phyloP scores from a whole-genome alignment of 164 flowering plant species.

The Akebia trifoliata region DNA sequence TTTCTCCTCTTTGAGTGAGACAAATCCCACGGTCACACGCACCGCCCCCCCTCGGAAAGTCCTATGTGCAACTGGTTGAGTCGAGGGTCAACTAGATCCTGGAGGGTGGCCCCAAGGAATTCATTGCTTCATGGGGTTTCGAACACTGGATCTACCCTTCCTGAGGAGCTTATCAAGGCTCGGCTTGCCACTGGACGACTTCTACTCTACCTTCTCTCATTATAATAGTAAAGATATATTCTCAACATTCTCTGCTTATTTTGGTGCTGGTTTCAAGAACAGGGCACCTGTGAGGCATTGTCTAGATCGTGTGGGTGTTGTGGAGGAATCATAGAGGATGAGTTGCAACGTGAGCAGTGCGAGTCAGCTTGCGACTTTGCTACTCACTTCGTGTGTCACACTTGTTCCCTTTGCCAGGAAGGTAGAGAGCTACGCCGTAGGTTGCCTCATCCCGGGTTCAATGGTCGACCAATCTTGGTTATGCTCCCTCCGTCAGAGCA shows the following conservation, averaged over 20 bases:
- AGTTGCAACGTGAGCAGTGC: conserved; percentile 61
- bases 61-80: no score
- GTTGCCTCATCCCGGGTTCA: conserved; percentile 81
- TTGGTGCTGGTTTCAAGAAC: conserved; percentile 19
- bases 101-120: no score
- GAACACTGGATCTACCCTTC: no score
- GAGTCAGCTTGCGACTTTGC: conserved; percentile 78
- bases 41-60: no score
- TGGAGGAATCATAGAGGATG: conserved; percentile 57
- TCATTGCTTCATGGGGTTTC: no score
- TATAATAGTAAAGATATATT: no score
- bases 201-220: no score
- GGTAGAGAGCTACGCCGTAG: conserved; percentile 88
- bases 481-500: conserved; percentile 86
- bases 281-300: conserved; percentile 87
- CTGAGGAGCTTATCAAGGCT: no score
- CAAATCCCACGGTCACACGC: no score
- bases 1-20: no score
- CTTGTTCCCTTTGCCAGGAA: conserved; percentile 91
- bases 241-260: neutral
- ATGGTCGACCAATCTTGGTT: conserved; percentile 54
- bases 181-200: no score
- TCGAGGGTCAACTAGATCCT: no score
- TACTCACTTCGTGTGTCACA: conserved; percentile 75
- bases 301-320: conserved; percentile 72